These are phyloP conservation scores for Penicillium griseofulvum DNA, from an alignment of 2,329 filamentous ascomycete species.

Conservation along the genomic window DNA sequence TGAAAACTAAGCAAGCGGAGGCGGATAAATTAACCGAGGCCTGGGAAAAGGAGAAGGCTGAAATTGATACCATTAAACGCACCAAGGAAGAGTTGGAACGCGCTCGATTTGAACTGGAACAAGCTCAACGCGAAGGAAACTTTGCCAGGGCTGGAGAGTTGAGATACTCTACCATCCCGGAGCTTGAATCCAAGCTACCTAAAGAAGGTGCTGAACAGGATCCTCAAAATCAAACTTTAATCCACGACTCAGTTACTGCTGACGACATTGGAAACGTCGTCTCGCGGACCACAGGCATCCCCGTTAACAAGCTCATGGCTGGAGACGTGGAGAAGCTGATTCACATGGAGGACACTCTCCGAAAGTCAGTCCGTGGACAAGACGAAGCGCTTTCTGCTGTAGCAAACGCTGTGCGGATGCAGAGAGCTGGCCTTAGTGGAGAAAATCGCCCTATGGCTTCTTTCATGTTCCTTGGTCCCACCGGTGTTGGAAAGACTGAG, in stretches of 20 bases:
- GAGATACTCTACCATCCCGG: slow-evolving; percentile 81
- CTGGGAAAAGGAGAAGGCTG: slow-evolving; percentile 85
- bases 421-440: slow-evolving; percentile 85
- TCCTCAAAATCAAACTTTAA: slow-evolving; percentile 57
- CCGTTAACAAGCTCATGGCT: slow-evolving; percentile 85
- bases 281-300: slow-evolving; percentile 86
- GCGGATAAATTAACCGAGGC: slow-evolving; percentile 70
- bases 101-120: slow-evolving; percentile 79
- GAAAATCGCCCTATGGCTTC: slow-evolving; percentile 89
- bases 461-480: slow-evolving; percentile 97
- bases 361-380: slow-evolving; percentile 82
- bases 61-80: slow-evolving; percentile 84
- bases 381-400: slow-evolving; percentile 91
- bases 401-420: slow-evolving; percentile 88
- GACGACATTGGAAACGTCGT: slow-evolving; percentile 95
- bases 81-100: slow-evolving; percentile 85
- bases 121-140: slow-evolving; percentile 81
- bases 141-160: slow-evolving; percentile 89
- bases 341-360: slow-evolving; percentile 88
- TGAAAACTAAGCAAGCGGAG: slow-evolving; percentile 76
- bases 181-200: slow-evolving; percentile 73
- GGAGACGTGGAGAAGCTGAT: slow-evolving; percentile 94
- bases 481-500: slow-evolving; percentile 95
- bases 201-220: slow-evolving; percentile 61
- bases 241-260: slow-evolving; percentile 91